Evolutionary conservation across 1,139 yeast genomes (phyloP).

Genomic region (Pichia sp.): DNA sequence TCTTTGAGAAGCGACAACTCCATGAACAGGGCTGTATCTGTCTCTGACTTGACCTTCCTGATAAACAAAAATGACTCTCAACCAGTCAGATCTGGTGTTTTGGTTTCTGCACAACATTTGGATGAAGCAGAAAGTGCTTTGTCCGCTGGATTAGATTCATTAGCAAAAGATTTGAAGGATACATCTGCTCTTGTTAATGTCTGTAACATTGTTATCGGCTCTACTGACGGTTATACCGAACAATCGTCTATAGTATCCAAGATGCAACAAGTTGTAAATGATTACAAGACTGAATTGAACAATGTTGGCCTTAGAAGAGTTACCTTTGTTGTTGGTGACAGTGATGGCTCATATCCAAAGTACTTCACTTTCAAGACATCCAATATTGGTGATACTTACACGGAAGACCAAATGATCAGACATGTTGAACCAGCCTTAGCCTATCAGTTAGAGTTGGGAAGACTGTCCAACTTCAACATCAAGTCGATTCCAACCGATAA

Average conservation of each 20-base stretch:
- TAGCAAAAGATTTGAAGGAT: conserved; percentile 42
- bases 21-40: conserved; percentile 85
- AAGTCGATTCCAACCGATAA: conserved; percentile 95
- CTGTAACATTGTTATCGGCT: conserved; percentile 71
- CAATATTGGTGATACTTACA: conserved; percentile 61
- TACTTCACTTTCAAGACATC: conserved; percentile 78
- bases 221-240: conserved; percentile 65
- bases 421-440: conserved; percentile 98
- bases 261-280: conserved; percentile 62
- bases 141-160: conserved; percentile 66
- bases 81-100: conserved; percentile 79
- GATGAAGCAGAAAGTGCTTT: conserved; percentile 88
- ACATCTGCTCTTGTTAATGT: conserved; percentile 57
- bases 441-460: conserved; percentile 90
- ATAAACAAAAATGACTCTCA: conserved; percentile 58
- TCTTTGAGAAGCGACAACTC: conserved; percentile 37
- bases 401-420: conserved; percentile 86
- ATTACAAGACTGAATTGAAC: conserved; percentile 63
- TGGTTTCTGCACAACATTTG: conserved; percentile 75
- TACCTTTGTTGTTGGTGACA: conserved; percentile 82
- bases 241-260: conserved; percentile 67
- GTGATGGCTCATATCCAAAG: conserved; percentile 84
- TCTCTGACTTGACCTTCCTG: conserved; percentile 84
- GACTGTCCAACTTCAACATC: conserved; percentile 90
- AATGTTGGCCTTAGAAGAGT: conserved; percentile 82